A percentile compares a stretch with the other conserved stretches of the same genome.
Evolutionary conservation across 345 rosid species (phyloP).

Genomic region (Clausena lansium): DNA sequence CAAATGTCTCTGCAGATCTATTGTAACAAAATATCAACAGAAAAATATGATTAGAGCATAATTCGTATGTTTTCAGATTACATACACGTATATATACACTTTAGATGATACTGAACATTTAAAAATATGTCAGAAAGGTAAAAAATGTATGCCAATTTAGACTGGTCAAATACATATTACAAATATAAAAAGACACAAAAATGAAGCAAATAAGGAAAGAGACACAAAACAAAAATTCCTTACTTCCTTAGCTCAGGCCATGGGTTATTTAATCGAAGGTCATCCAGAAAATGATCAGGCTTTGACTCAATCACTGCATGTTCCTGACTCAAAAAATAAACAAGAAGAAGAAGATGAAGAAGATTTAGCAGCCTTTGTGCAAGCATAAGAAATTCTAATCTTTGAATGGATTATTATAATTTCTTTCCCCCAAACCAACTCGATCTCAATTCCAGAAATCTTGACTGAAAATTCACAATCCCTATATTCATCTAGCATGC

Average conservation of each 20-base stretch:
- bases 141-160: not conserved
- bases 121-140: not conserved
- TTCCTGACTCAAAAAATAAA: constrained; percentile 49
- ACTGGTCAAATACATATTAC: not conserved
- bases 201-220: constrained; percentile 4
- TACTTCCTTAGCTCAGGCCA: constrained; percentile 91
- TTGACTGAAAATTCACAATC: not conserved
- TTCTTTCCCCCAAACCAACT: not conserved
- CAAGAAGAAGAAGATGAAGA: constrained; percentile 7
- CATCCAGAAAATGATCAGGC: constrained; percentile 96
- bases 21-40: constrained; percentile 17
- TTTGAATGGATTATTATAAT: not conserved
- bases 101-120: not conserved
- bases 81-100: not conserved
- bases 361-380: not conserved
- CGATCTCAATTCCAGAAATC: not conserved
- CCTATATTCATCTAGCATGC: not conserved
- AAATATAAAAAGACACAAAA: constrained; percentile 3
- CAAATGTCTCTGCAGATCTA: constrained; percentile 80
- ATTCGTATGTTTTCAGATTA: constrained; percentile 2
- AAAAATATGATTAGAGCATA: constrained; percentile 7
- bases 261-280: constrained; percentile 91
- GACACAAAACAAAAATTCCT: not conserved
- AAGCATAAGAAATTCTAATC: not conserved
- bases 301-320: constrained; percentile 89